Evolutionary conservation across 768 basidiomycete species (phyloP).

Genomic region (Rhodosporidiobolus sp.): DNA sequence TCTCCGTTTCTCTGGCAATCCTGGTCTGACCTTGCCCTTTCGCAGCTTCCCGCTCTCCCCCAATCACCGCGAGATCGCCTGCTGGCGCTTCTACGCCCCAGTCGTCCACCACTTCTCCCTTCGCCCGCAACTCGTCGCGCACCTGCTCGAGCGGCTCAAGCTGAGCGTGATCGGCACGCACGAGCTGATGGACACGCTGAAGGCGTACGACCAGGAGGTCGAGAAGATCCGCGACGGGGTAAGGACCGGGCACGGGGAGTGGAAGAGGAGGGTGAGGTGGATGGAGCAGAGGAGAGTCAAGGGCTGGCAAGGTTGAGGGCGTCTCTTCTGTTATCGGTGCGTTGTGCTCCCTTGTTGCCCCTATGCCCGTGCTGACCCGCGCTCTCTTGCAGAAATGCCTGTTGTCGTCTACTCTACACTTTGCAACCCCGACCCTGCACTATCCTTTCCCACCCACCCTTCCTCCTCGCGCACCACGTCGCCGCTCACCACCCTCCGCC

Average conservation of each 20-base stretch:
- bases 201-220: neutral
- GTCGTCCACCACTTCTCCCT: conserved; percentile 13
- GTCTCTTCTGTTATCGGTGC: neutral
- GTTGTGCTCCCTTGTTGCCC: too few species aligned
- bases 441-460: neutral
- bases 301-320: too few species aligned
- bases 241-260: conserved; percentile 1
- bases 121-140: neutral
- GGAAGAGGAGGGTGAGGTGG: conserved; percentile 6
- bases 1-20: neutral
- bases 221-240: neutral
- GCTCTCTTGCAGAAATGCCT: too few species aligned
- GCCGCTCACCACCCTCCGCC: neutral
- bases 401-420: too few species aligned
- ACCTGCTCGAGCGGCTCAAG: conserved; percentile 6
- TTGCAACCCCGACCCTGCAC: too few species aligned
- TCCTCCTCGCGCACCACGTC: neutral
- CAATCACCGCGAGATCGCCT: conserved; percentile 6
- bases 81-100: conserved; percentile 20
- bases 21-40: neutral
- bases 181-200: neutral
- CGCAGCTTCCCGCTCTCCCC: neutral
- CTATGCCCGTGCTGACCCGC: too few species aligned
- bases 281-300: too few species aligned
- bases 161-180: neutral